Evolutionary conservation across 805 yeast genomes (phyloP).

Genomic region (Metschnikowia henanensis): DNA sequence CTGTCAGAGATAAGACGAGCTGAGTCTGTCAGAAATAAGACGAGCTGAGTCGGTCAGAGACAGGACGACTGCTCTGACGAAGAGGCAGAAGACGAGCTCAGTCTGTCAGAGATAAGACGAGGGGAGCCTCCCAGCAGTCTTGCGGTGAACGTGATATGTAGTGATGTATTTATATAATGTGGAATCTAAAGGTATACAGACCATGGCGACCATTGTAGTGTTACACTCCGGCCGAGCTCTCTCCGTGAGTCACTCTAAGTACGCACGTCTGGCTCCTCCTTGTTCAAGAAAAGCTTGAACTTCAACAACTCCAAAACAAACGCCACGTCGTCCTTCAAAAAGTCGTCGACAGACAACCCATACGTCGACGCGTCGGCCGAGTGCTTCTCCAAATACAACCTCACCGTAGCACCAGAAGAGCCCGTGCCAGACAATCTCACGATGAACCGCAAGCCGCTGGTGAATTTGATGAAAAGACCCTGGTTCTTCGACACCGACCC

Average conservation of each 20-base stretch:
- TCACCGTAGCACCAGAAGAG: constrained; percentile 94
- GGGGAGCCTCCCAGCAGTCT: no score
- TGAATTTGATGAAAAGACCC: constrained; percentile 82
- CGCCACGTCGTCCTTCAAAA: constrained; percentile 59
- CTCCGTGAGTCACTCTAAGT: constrained; percentile 44
- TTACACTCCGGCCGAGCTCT: neutral
- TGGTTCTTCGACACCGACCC: constrained; percentile 87
- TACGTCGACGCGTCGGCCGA: constrained; percentile 56
- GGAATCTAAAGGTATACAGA: no score
- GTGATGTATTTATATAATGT: constrained; percentile 2
- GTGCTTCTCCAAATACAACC: constrained; percentile 88
- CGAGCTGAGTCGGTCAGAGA: no score
- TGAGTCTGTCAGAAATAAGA: no score
- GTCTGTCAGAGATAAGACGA: no score
- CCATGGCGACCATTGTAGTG: constrained; percentile 1
- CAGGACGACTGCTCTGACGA: no score
- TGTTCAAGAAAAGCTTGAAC: constrained; percentile 73
- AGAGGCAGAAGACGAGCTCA: no score
- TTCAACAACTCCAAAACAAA: constrained; percentile 67
- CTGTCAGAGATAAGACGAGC: no score
- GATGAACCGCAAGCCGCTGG: constrained; percentile 80
- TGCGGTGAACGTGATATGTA: no score
- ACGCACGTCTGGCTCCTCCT: constrained; percentile 84
- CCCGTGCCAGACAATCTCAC: constrained; percentile 97
- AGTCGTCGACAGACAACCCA: constrained; percentile 60